Evolutionary conservation across 2,329 filamentous ascomycete genomes (phyloP), one percentile per base, ranked within the genome.

Genomic region (Setomelanomma holmii): DNA sequence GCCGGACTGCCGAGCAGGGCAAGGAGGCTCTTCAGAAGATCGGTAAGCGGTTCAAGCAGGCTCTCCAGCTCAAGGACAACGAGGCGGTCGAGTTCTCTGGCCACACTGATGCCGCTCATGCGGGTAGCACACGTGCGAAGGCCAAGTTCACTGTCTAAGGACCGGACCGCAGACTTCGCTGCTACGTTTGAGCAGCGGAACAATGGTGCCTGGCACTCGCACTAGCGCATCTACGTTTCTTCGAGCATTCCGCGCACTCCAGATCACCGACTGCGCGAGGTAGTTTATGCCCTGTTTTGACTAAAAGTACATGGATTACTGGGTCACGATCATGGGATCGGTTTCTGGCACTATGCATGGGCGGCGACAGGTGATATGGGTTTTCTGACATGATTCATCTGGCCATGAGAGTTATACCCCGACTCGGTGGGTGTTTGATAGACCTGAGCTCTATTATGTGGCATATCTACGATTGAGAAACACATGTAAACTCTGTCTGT

Each of bases 11-110:
- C 20, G 90, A 95, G 67, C 95, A 96, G 83, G 90, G 91, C 71
- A 89, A 88, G 79, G 89, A 95, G 50, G 85, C 93, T 40, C 84
- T 99, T 51, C 81, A 90, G 80, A 84, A 86, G 69, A 96, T 99
- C 67, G 95, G 95, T 65, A 85, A 83, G 64, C 87, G 88, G 61
- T 97, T 99, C 87, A 99, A 99, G 86, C 89, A 92, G 64, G 88
- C 96, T 21, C 82, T 99, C 49, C 87, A 90, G 75, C 81, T 99
- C 55, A 89, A 89, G 54, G 78, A 87, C 49, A 83, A 80, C 55
- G 95, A 98, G 75, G 76, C 81, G 56, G 86, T 99, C 53, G 96
- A 99, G 79, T 99, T 98, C 80, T 96, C 91, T 17, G 95, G 95
- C 55, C 95, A 99, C 80, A 96, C 91, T 16, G 96, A 99, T 66